phyloP scores from a whole-genome alignment of 768 basidiomycete species.

The Galerina sulciceps region DNA sequence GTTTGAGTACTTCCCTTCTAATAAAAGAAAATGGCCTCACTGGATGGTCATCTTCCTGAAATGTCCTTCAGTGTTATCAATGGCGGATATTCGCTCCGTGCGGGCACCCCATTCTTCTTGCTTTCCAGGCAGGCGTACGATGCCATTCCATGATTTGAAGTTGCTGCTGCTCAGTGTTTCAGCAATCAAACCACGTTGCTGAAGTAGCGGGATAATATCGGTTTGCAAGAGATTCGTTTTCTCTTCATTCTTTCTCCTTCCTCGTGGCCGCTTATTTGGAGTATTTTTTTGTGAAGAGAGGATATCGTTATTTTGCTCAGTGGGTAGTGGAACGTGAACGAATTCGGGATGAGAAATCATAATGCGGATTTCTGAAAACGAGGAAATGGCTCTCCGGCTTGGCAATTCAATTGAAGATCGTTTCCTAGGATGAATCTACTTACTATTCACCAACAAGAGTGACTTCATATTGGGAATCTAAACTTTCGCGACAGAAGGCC shows the following conservation, averaged over 20 bases:
- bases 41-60: constrained; percentile 44
- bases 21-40: constrained; percentile 25
- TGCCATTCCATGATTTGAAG: constrained; percentile 51
- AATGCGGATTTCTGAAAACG: constrained; percentile 42
- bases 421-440: constrained; percentile 24
- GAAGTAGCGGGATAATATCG: constrained; percentile 46
- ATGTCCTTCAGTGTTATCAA: constrained; percentile 34
- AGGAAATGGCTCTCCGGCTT: constrained; percentile 51
- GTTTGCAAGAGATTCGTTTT: constrained; percentile 25
- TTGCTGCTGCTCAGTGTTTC: constrained; percentile 32
- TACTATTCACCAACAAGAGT: constrained; percentile 62
- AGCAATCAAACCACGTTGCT: constrained; percentile 48
- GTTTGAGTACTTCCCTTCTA: constrained; percentile 2
- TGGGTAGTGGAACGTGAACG: constrained; percentile 44
- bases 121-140: constrained; percentile 49
- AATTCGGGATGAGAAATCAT: constrained; percentile 51
- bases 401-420: not conserved
- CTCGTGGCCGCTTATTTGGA: constrained; percentile 8
- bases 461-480: constrained; percentile 53
- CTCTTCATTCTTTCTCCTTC: constrained; percentile 13
- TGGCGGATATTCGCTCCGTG: constrained; percentile 29
- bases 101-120: constrained; percentile 20
- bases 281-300: not conserved
- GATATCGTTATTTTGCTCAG: constrained; percentile 21
- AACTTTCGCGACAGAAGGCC: constrained; percentile 52